Evolutionary conservation across 2,329 filamentous ascomycete species (phyloP), one percentile per base, ranked within the genome.

Genomic region (Simplicillium sp.): DNA sequence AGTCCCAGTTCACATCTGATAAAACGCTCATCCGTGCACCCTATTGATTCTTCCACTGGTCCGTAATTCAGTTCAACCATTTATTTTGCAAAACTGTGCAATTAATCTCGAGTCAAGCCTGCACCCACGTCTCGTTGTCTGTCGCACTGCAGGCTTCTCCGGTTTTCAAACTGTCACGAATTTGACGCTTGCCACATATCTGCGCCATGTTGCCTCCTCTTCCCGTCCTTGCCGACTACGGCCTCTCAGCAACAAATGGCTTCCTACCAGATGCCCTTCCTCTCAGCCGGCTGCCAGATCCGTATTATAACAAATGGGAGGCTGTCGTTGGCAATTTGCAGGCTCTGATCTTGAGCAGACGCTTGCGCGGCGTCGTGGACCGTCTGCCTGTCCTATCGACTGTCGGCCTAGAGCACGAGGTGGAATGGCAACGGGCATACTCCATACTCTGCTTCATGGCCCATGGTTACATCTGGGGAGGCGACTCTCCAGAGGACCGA

Each of bases 291-390:
- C 78, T 98, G 12, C 84, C 88, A 9, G 85, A 96, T 56, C 77
- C 84, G 3, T 97, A 96, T 68, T 98, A 97, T 64, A 82, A 85
- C 61, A 87, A 87, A 57, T 98, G 92, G 92, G 92, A 98, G 65
- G 77, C 83, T 36, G 75, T 96, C 38, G 77, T 83, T 29, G 76
- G 81, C 50, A 96, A 95, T 55, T 72, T 98, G 25, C 92, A 96
- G 64, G 80, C 82, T 11, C 70, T 97, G 44, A 80, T 97, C 39
- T 73, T 96, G 42, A 94, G 82, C 62, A 87, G 84, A 59, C 81
- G 89, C 45, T 70, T 98, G 47, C 82, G 87, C 36, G 75, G 80
- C 38, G 78, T 89, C 45, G 76, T 97, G 44, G 82, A 96, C 51
- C 71, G 74, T 35, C 73, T 98, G 45, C 88, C 90, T 7, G 71